Evolutionary conservation across 176 grass and related monocot genomes (phyloP).

Genomic region (Secale cereale): DNA sequence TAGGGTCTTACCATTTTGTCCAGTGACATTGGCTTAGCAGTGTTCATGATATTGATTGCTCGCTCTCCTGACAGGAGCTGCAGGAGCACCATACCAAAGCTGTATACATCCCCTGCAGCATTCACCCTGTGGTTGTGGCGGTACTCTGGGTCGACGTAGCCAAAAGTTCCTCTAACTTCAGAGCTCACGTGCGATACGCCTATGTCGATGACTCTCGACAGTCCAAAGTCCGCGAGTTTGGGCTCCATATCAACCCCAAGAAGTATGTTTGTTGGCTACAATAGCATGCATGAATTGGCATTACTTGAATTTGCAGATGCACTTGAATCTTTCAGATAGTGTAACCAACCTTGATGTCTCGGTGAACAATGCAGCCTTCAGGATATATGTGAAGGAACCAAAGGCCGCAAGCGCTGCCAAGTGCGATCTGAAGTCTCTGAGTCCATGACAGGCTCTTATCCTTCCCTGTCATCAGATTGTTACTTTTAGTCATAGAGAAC

Average conservation of each 20-base stretch:
- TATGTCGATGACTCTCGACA: conserved; percentile 54
- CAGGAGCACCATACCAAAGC: conserved; percentile 67
- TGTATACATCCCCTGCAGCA: conserved; percentile 71
- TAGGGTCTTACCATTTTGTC: conserved; percentile 49
- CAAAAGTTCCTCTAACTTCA: conserved; percentile 76
- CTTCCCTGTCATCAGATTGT: conserved; percentile 44
- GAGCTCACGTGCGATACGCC: conserved; percentile 60
- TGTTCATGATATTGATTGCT: conserved; percentile 61
- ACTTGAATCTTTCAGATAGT: conserved; percentile 1
- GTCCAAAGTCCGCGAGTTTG: conserved; percentile 60
- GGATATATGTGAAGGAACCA: conserved; percentile 75
- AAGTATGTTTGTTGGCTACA: conserved; percentile 74
- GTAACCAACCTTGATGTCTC: conserved; percentile 64
- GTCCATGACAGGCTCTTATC: conserved; percentile 60
- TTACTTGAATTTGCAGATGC: conserved; percentile 13
- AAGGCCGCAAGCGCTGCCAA: conserved; percentile 64
- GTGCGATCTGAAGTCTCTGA: conserved; percentile 59
- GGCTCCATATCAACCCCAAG: conserved; percentile 60
- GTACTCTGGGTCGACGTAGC: conserved; percentile 76
- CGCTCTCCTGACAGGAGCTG: conserved; percentile 59
- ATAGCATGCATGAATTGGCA: background rate
- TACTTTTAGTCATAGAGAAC: background rate
- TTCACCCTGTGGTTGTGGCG: conserved; percentile 65
- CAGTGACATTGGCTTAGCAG: conserved; percentile 54
- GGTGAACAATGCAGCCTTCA: conserved; percentile 74